These are phyloP conservation scores for Thermomyces lanuginosus DNA, from an alignment of 2,329 filamentous ascomycete species.

Conservation along the genomic window DNA sequence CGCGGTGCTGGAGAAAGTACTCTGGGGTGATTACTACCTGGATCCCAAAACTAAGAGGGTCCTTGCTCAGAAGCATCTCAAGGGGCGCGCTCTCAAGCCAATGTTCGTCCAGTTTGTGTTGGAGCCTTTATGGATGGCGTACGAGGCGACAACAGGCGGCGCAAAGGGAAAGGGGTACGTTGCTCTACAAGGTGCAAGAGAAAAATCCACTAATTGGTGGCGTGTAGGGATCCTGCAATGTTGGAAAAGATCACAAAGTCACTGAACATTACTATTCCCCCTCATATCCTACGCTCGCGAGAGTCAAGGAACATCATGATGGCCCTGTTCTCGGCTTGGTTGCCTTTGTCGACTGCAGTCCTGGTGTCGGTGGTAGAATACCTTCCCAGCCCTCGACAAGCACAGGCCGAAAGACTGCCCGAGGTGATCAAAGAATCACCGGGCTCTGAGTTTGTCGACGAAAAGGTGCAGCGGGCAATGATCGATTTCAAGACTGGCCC, in stretches of 20 bases:
- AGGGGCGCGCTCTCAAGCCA: constrained; percentile 78
- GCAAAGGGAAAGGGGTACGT: constrained; percentile 64
- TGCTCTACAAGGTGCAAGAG: constrained; percentile 6
- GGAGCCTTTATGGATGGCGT: constrained; percentile 91
- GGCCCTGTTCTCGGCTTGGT: constrained; percentile 74
- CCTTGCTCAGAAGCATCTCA: constrained; percentile 76
- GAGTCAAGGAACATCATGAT: constrained; percentile 73
- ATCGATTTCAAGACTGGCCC: constrained; percentile 54
- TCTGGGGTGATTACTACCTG: constrained; percentile 94
- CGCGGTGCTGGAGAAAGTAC: constrained; percentile 70
- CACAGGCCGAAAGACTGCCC: constrained; percentile 66
- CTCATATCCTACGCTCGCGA: constrained; percentile 68
- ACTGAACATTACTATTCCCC: constrained; percentile 63
- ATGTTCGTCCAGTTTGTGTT: constrained; percentile 96
- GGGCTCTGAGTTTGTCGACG: constrained; percentile 53
- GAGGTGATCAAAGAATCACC: constrained; percentile 66
- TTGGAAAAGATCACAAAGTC: constrained; percentile 94
- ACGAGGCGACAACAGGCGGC: constrained; percentile 73
- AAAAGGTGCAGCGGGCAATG: constrained; percentile 62
- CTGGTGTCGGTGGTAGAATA: constrained; percentile 90
- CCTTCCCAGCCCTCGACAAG: constrained; percentile 63
- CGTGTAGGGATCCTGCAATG: constrained; percentile 58
- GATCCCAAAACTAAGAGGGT: constrained; percentile 96
- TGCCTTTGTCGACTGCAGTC: constrained; percentile 80
- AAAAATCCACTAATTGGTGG: constrained; percentile 20